Evolutionary conservation across 257 asterid genomes (phyloP).

Genomic region (Solanum chmielewskii): DNA sequence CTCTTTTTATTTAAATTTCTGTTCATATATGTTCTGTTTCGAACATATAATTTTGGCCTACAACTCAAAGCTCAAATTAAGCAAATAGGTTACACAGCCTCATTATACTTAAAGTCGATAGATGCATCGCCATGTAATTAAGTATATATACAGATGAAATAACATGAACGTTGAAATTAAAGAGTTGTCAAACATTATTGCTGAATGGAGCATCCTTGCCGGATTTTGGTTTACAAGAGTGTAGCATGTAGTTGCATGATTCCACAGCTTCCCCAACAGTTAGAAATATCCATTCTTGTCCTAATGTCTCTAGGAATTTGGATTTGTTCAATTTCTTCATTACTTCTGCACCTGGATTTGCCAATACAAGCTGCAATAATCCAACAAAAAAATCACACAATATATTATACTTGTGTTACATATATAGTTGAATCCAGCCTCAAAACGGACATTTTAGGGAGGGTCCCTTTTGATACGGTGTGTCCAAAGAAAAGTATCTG

Average conservation of each 20-base stretch:
- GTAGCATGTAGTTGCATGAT: conserved; percentile 74
- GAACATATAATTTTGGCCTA: not conserved
- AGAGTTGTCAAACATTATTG: conserved; percentile 29
- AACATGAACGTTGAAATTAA: not conserved
- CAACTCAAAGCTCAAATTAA: not conserved
- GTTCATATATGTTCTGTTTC: not conserved
- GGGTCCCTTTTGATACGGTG: not conserved
- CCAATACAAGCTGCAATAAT: conserved; percentile 48
- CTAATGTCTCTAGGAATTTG: conserved; percentile 55
- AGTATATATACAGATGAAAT: not conserved
- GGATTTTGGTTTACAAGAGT: conserved; percentile 33
- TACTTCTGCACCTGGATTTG: conserved; percentile 81
- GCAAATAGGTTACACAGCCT: not conserved
- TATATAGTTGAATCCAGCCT: not conserved
- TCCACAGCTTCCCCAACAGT: conserved; percentile 92
- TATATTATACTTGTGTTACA: not conserved
- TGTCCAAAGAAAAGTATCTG: not conserved
- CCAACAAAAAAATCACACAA: not conserved
- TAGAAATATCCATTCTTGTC: conserved; percentile 77
- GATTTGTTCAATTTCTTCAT: conserved; percentile 84
- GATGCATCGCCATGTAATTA: not conserved
- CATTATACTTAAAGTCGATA: not conserved
- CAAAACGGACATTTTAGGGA: too few relatives aligned
- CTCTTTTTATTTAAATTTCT: not conserved
- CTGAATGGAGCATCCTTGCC: conserved; percentile 29